Percentiles rank a stretch among this genome's conserved stretches.
phyloP scores from a whole-genome alignment of 331 rosid genomes.

The Dryas integrifolia region DNA sequence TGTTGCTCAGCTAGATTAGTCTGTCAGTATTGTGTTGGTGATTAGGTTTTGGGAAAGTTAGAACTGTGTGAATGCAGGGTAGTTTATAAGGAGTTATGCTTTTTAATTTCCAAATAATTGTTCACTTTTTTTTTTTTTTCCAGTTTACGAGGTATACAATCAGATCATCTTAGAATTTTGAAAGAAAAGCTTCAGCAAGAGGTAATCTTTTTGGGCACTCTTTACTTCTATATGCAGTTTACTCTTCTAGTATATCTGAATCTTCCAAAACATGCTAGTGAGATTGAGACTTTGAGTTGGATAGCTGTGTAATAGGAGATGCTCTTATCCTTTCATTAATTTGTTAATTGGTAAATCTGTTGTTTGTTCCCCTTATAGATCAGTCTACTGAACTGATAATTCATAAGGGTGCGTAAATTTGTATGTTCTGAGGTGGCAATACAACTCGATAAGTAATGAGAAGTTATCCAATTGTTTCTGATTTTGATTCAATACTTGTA shows the following conservation, averaged over 20 bases:
- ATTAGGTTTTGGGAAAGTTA: background rate
- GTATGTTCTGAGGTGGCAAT: slow-evolving; percentile 7
- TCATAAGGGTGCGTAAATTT: background rate
- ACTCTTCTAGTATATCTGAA: background rate
- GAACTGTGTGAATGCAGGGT: background rate
- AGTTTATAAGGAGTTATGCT: slow-evolving; percentile 7
- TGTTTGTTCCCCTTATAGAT: background rate
- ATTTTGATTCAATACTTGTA: slow-evolving; percentile 3
- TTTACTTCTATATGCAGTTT: slow-evolving; percentile 9
- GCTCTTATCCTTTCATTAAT: background rate
- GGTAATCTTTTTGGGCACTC: slow-evolving; percentile 43
- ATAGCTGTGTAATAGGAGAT: background rate
- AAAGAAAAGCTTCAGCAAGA: slow-evolving; percentile 83
- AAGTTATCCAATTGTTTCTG: background rate
- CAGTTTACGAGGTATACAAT: slow-evolving; percentile 72
- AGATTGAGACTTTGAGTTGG: background rate
- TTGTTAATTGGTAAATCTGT: background rate
- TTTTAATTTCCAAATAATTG: slow-evolving; percentile 6
- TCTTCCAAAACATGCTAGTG: background rate
- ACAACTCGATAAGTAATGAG: background rate
- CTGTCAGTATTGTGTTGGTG: background rate
- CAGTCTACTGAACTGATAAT: background rate
- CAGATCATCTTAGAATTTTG: slow-evolving; percentile 70
- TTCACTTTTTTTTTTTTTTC: slow-evolving; percentile 13
- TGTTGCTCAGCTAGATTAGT: slow-evolving; percentile 16